Base-by-base conservation (phyloP, 495 filamentous ascomycete genomes). In the Aspergillus hancockii region DNA sequence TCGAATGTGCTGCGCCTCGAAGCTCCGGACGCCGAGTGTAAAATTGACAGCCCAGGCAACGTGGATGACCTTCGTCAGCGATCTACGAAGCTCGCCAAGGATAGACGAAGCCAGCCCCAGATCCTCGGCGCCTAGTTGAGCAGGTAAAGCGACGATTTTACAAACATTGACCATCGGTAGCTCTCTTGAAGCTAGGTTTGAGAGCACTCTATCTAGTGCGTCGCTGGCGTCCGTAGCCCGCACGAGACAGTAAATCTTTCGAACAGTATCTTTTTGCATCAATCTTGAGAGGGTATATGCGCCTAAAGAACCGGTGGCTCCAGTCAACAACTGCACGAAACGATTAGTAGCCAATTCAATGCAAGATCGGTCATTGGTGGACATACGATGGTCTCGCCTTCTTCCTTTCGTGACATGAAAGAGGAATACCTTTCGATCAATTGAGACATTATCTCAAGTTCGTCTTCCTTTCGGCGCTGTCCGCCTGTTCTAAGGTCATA, bases 11-110 rank as follows among this genome's bases (percentile, higher is more conserved):
- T 85, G 79, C 32, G 73, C 70, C 22, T 78, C 81, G 60, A 90
- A 90, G 45, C 79, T 84, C 9, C 74, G 65, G 1, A 88, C 75
- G n/a, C 79, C 77, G 50, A 85, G 73, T 56, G 83, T 87, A 74
- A 90, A 90, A 67, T 90, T 90, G n/a, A 90, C 88, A 0, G 84
- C 80, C 87, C 88, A 90, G 19, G 86, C 88, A 4, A 80, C 76
- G 65, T 89, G 88, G 34, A 88, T 80, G 31, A 88, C 71, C 0
- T 75, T 64, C 0, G 81, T 85, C 1, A 73, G 66, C 19, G 73
- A 72, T 1, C 67, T 65, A 0, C 71, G 73, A 0, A 89, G 67
- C 1, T 74, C 55, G 0, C 71, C 58, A 38, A 76, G 16, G 62
- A 63, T 4, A 69, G 50, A 9, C 76, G 70, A 2, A 68, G 72